Conservation (phyloP, 805 yeast species). For the Metschnikowia gelsemii region DNA sequence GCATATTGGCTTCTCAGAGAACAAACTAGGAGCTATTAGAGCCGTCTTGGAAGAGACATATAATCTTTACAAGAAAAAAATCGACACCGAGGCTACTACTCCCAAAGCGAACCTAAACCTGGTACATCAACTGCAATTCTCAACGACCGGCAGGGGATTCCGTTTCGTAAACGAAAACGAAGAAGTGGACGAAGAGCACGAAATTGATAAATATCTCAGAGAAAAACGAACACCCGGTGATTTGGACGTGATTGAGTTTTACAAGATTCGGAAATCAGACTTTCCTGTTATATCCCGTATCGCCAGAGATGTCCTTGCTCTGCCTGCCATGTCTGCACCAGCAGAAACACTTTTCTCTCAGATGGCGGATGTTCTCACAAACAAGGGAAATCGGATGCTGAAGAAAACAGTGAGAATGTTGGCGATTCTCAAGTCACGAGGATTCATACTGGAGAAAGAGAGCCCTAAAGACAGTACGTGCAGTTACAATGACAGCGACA, state of each 20-base stretch:
- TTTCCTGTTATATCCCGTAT: neutral
- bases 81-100: neutral
- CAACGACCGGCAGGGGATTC: no score
- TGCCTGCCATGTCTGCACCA: constrained; percentile 1
- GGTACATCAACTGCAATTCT: neutral
- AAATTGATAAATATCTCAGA: neutral
- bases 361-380: neutral
- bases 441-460: neutral
- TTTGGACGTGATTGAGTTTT: neutral
- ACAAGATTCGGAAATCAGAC: neutral
- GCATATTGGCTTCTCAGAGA: neutral
- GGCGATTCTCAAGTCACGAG: constrained; percentile 1
- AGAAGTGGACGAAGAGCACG: neutral
- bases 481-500: no score
- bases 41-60: neutral
- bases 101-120: neutral
- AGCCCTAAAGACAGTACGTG: neutral
- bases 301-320: constrained; percentile 4
- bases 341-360: constrained; percentile 1
- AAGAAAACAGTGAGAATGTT: neutral
- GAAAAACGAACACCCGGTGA: neutral
- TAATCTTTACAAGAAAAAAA: neutral
- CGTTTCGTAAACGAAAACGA: neutral
- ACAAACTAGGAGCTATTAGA: neutral
- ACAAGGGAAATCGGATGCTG: constrained; percentile 3